These are phyloP conservation scores for Yamadazyma spencermartinsiae DNA, from an alignment of 1,139 yeast genomes.

Conservation along the genomic window DNA sequence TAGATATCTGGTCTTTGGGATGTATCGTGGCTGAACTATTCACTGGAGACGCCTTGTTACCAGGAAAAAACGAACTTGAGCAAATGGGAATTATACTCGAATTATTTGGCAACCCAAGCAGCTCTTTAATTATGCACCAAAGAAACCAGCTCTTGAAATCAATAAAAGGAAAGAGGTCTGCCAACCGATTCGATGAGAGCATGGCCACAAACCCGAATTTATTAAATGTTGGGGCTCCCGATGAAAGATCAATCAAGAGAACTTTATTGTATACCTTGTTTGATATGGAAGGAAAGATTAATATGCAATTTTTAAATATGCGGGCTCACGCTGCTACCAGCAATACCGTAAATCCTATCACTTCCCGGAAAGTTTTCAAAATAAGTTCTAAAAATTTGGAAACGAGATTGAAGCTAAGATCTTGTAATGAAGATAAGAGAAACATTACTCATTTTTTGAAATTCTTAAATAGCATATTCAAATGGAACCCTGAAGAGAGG, in stretches of 20 bases:
- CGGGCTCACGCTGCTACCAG: constrained; percentile 22
- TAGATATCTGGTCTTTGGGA: constrained; percentile 82
- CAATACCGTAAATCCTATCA: constrained; percentile 11
- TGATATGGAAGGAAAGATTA: constrained; percentile 41
- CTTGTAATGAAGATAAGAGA: constrained; percentile 24
- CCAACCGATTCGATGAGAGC: constrained; percentile 14
- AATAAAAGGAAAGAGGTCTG: constrained; percentile 17
- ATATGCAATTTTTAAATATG: constrained; percentile 30
- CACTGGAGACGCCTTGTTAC: constrained; percentile 67
- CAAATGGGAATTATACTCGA: constrained; percentile 61
- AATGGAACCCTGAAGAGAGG: constrained; percentile 58
- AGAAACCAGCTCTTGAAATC: constrained; percentile 22
- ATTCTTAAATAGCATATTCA: constrained; percentile 43
- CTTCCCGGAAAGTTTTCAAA: constrained; percentile 27
- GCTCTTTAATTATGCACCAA: constrained; percentile 25
- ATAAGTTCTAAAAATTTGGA: constrained; percentile 39
- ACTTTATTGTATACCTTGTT: constrained; percentile 40
- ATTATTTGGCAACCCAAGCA: constrained; percentile 61
- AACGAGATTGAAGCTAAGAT: constrained; percentile 39
- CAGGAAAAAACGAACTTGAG: constrained; percentile 69
- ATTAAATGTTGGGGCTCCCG: constrained; percentile 15
- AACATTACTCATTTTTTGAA: constrained; percentile 20
- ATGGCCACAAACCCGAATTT: constrained; percentile 6
- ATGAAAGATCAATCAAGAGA: constrained; percentile 29
- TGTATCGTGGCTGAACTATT: constrained; percentile 67